A percentile compares a stretch with the other conserved stretches of the same genome.
Evolutionary conservation across 1,139 yeast genomes (phyloP).

Genomic region (Protomyces inouyei): DNA sequence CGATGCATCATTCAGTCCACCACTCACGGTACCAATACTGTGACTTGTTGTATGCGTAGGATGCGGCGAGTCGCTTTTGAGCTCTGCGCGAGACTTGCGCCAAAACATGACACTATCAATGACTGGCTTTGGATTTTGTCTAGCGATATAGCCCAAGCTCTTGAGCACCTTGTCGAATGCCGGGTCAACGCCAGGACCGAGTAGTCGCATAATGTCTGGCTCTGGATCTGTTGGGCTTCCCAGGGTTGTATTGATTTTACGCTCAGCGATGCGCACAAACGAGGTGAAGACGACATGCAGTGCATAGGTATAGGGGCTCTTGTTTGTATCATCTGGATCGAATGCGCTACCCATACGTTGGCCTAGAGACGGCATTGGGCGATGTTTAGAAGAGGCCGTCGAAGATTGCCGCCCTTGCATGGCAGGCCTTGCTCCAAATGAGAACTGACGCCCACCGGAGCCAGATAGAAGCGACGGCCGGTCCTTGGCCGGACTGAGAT

Average conservation of each 20-base stretch:
- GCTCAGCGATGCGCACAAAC: slow-evolving; percentile 88
- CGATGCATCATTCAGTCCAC: slow-evolving; percentile 1
- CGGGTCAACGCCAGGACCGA: slow-evolving; percentile 83
- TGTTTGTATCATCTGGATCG: slow-evolving; percentile 17
- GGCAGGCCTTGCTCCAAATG: slow-evolving; percentile 14
- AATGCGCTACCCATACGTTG: background rate
- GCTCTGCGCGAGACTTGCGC: slow-evolving; percentile 88
- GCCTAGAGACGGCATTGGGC: background rate
- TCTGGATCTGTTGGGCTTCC: slow-evolving; percentile 65
- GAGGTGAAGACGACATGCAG: slow-evolving; percentile 90
- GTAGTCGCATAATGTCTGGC: slow-evolving; percentile 73
- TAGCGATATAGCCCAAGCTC: slow-evolving; percentile 84
- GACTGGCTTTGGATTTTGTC: slow-evolving; percentile 87
- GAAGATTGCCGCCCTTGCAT: background rate
- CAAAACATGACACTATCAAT: slow-evolving; percentile 98
- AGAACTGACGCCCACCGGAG: slow-evolving; percentile 19
- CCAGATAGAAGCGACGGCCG: slow-evolving; percentile 19
- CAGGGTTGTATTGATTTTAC: slow-evolving; percentile 70
- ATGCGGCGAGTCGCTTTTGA: slow-evolving; percentile 71
- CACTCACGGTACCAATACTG: slow-evolving; percentile 33
- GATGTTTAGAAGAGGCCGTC: background rate
- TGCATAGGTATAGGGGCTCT: slow-evolving; percentile 89
- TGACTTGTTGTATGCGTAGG: slow-evolving; percentile 40
- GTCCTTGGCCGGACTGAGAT: slow-evolving; percentile 6
- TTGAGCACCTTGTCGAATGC: slow-evolving; percentile 78